Evolutionary conservation across 768 basidiomycete genomes (phyloP).

Genomic region (Mycena sanguinolenta): DNA sequence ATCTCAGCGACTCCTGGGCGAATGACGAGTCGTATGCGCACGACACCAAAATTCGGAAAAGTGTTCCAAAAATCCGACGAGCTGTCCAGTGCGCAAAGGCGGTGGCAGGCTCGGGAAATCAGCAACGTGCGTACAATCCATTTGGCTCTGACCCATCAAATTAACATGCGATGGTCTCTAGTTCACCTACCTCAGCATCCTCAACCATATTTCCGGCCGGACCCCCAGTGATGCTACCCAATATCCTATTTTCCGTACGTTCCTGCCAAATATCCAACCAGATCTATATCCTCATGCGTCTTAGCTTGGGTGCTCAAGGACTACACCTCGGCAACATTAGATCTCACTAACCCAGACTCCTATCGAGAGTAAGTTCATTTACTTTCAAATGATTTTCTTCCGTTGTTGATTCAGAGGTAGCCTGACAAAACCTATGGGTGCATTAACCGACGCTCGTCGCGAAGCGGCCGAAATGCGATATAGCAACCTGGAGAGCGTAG

Average conservation of each 20-base stretch:
- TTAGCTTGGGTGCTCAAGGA: slow-evolving; percentile 92
- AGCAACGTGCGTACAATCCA: slow-evolving; percentile 82
- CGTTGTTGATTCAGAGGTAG: slow-evolving; percentile 51
- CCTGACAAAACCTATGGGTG: slow-evolving; percentile 91
- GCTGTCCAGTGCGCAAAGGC: slow-evolving; percentile 77
- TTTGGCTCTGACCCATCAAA: not conserved
- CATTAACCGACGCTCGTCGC: slow-evolving; percentile 78
- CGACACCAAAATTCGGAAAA: slow-evolving; percentile 66
- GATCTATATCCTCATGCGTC: not conserved
- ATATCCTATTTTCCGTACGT: slow-evolving; percentile 90
- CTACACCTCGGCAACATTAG: slow-evolving; percentile 79
- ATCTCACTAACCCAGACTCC: slow-evolving; percentile 69
- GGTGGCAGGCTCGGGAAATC: slow-evolving; percentile 92
- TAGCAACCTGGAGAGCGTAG: slow-evolving; percentile 79
- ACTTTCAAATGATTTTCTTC: not conserved
- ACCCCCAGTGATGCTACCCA: slow-evolving; percentile 96
- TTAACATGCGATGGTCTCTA: slow-evolving; percentile 43
- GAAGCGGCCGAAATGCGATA: slow-evolving; percentile 86
- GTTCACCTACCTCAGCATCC: slow-evolving; percentile 91
- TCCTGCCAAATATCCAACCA: not conserved
- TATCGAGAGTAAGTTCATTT: slow-evolving; percentile 77
- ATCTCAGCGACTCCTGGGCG: slow-evolving; percentile 58
- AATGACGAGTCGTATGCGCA: slow-evolving; percentile 62
- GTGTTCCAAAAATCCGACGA: slow-evolving; percentile 72
- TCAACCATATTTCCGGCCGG: slow-evolving; percentile 93